A percentile compares a stretch with the other conserved stretches of the same genome.
Conservation (phyloP, 257 asterid genomes). For the Solanum rostratum region DNA sequence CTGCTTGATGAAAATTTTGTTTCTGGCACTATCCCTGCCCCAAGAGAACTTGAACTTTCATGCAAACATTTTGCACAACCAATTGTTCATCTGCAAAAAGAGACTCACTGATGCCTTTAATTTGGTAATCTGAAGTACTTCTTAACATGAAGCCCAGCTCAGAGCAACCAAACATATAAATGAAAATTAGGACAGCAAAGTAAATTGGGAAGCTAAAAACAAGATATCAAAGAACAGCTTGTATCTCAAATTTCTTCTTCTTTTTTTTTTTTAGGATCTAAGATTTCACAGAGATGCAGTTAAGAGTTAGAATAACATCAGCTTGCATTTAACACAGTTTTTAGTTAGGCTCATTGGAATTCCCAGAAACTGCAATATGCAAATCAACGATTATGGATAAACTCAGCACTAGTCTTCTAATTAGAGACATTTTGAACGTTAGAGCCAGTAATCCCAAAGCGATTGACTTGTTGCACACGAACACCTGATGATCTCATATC, state of each 20-base stretch:
- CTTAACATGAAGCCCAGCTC: not conserved
- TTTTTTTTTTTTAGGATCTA: not conserved
- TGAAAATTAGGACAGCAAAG: not conserved
- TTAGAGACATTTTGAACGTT: conserved; percentile 1
- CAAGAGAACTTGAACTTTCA: too few species aligned
- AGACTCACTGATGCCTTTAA: not conserved
- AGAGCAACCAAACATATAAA: not conserved
- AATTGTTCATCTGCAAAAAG: not conserved
- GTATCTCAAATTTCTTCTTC: not conserved
- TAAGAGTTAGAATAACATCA: not conserved
- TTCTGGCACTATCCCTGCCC: too few species aligned
- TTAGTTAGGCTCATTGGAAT: not conserved
- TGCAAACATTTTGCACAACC: not conserved
- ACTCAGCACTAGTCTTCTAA: not conserved
- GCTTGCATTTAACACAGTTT: conserved; percentile 2
- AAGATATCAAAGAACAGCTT: not conserved
- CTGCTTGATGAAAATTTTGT: too few species aligned
- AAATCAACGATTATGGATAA: not conserved
- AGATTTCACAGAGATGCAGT: not conserved
- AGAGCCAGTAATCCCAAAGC: conserved; percentile 23
- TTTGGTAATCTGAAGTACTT: not conserved
- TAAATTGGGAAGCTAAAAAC: not conserved
- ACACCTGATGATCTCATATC: conserved; percentile 27
- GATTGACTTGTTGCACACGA: conserved; percentile 23
- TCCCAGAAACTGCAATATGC: not conserved